Evolutionary conservation across 805 yeast species (phyloP), one percentile per base, ranked within the genome.

Genomic region (Clavispora fructus): DNA sequence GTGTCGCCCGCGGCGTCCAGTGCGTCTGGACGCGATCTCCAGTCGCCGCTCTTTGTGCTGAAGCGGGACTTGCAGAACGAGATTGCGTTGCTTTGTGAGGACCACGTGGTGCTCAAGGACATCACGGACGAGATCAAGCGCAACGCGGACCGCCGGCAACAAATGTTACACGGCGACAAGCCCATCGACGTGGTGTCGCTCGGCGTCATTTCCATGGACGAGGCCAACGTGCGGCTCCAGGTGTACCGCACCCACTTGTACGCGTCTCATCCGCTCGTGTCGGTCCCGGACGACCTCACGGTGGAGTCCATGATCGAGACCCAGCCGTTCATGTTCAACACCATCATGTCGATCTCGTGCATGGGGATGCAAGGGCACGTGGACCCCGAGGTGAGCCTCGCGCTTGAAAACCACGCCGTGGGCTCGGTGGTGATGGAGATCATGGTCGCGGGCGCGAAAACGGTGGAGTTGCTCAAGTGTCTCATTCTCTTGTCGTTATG

Each of bases 361-460:
- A 61, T 75, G 25, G 64, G 74, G 10, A 64, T 72, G 51, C 59
- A 60, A 7, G 50, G 59, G 14, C 56, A 60, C 27, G 51, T 59
- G 1, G 66, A 73, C 26, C 50, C 65, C 7, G 79, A 75, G 19
- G 61, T 62, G 10, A 74, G 77, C 37, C 59, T 82, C 52, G 62
- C 64, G 33, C 59, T 84, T 33, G 82, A 85, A 57, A 73, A 75
- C 51, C 70, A 75, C 45, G 79, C 85, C 14, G 60, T 80, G 17
- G 70, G 71, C 55, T 58, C 79, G 26, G 57, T 82, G 13, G 61
- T 80, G 10, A 66, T 76, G 42, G 91, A 88, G 56, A 75, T 84
- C 10, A 64, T 89, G 64, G 73, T 84, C 8, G 70, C 77, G 25
- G 96, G 96, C 16, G 74, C 79, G 45, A 90, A 87, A 65, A 75